These are phyloP conservation scores for Tuber melanosporum DNA, from an alignment of 495 filamentous ascomycete genomes.

Conservation along the genomic window DNA sequence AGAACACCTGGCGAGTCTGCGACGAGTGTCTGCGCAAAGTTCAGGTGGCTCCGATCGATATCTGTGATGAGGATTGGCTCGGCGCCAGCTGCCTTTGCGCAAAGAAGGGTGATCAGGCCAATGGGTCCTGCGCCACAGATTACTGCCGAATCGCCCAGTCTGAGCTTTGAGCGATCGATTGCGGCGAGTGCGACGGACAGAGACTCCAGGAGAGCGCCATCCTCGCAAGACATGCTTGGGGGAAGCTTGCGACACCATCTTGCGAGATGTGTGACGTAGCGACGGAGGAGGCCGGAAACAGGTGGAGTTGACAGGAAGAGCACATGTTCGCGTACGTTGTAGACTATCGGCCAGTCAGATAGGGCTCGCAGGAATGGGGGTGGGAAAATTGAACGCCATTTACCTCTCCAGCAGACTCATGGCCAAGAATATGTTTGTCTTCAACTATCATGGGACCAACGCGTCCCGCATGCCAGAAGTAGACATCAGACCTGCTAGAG, in stretches of 20 bases:
- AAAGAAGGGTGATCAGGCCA: constrained; percentile 76
- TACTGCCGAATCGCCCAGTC: constrained; percentile 73
- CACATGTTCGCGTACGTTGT: constrained; percentile 84
- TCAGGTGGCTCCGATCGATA: constrained; percentile 75
- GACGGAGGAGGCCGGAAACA: constrained; percentile 75
- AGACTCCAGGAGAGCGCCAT: constrained; percentile 80
- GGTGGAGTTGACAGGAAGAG: constrained; percentile 83
- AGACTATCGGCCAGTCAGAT: constrained; percentile 66
- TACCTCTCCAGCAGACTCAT: constrained; percentile 77
- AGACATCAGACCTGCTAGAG: constrained; percentile 68
- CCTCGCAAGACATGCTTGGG: constrained; percentile 79
- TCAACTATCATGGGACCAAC: constrained; percentile 92
- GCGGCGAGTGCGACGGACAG: constrained; percentile 78
- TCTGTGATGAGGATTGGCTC: constrained; percentile 85
- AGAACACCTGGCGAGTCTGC: constrained; percentile 51
- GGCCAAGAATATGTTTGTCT: constrained; percentile 80
- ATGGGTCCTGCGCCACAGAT: constrained; percentile 90
- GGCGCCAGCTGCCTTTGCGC: constrained; percentile 73
- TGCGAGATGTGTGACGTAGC: constrained; percentile 89
- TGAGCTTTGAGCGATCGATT: constrained; percentile 69
- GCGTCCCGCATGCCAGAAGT: constrained; percentile 91
- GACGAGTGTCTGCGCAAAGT: constrained; percentile 72
- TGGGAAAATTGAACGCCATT: neutral
- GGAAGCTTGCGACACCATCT: constrained; percentile 87
- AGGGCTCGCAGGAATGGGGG: constrained; percentile 62